Evolutionary conservation across 306 rosid species (phyloP).

Genomic region (Biancaea sappan): DNA sequence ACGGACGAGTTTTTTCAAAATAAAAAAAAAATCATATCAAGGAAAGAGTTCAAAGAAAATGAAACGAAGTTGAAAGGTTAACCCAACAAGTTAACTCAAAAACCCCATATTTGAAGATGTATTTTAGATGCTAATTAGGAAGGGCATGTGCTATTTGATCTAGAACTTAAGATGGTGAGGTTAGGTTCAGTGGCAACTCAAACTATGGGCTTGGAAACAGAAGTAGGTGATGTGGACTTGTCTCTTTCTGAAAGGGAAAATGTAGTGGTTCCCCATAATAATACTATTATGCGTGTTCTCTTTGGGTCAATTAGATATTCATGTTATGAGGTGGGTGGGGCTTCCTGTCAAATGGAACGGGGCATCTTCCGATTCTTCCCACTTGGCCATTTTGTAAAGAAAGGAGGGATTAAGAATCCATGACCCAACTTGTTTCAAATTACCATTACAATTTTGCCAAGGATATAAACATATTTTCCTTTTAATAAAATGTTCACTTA

Average conservation of each 20-base stretch:
- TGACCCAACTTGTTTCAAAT: constrained; percentile 7
- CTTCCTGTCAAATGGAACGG: constrained; percentile 8
- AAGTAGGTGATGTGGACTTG: neutral
- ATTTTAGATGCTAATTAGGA: neutral
- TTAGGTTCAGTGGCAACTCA: neutral
- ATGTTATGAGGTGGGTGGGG: constrained; percentile 13
- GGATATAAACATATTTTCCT: neutral
- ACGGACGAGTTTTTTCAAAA: too few species aligned
- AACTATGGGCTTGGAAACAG: neutral
- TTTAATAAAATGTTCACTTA: neutral
- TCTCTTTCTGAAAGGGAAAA: neutral
- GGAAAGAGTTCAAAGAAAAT: neutral
- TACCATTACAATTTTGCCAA: neutral
- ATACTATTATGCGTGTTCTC: neutral
- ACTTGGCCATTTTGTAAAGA: constrained; percentile 19
- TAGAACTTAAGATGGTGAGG: neutral
- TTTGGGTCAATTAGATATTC: neutral
- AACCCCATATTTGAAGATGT: neutral
- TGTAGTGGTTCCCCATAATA: neutral
- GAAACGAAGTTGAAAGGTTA: neutral
- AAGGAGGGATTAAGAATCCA: constrained; percentile 11
- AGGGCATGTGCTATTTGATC: neutral
- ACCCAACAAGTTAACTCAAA: neutral
- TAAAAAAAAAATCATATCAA: too few species aligned
- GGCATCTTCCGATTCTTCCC: too few species aligned